Evolutionary conservation across 768 basidiomycete genomes (phyloP).

Genomic region (Russula sp.): DNA sequence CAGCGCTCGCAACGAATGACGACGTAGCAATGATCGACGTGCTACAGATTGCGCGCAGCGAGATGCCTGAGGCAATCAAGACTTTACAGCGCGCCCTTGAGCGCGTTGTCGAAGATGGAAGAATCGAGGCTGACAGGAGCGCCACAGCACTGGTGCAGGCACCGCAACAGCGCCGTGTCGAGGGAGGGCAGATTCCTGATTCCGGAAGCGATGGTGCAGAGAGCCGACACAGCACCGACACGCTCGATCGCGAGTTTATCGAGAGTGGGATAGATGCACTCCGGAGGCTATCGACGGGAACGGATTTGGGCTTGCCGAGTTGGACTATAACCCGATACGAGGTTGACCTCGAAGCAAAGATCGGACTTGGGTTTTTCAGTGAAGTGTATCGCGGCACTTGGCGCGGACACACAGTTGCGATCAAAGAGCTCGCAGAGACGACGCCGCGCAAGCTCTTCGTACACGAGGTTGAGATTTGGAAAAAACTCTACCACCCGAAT

Average conservation of each 20-base stretch:
- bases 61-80: constrained; percentile 78
- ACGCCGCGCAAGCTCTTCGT: constrained; percentile 60
- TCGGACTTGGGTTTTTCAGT: constrained; percentile 70
- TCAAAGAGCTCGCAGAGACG: constrained; percentile 62
- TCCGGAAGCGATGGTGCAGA: background rate
- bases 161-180: background rate
- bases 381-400: constrained; percentile 74
- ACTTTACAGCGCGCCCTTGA: constrained; percentile 66
- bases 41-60: constrained; percentile 53
- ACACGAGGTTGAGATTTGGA: constrained; percentile 68
- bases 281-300: constrained; percentile 44
- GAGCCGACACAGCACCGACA: constrained; percentile 30
- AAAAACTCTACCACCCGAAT: constrained; percentile 55
- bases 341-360: constrained; percentile 58
- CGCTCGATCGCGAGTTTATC: constrained; percentile 62
- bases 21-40: constrained; percentile 59
- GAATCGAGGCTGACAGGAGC: constrained; percentile 22
- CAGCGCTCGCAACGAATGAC: constrained; percentile 47
- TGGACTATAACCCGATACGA: constrained; percentile 85
- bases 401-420: constrained; percentile 55
- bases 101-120: constrained; percentile 33
- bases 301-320: constrained; percentile 39
- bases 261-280: constrained; percentile 68
- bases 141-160: background rate
- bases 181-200: background rate